Evolutionary conservation across 306 rosid species (phyloP).

Genomic region (Vachellia pachyceras): DNA sequence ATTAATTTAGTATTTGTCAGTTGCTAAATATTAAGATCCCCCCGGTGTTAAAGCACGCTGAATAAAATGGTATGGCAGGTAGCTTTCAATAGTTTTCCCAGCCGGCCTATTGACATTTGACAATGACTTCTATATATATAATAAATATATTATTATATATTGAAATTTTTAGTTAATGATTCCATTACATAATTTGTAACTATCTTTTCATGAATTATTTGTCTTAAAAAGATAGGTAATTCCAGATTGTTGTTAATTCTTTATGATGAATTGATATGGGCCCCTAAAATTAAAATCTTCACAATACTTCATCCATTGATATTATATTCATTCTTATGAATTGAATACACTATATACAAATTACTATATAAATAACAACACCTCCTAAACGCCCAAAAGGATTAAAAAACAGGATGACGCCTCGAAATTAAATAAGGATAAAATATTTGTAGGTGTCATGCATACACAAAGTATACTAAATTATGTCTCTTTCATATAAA

Average conservation of each 20-base stretch:
- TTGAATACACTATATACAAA: neutral
- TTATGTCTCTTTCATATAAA: slow-evolving; percentile 4
- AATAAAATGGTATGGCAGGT: no score
- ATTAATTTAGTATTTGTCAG: no score
- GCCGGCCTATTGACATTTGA: no score
- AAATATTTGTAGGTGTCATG: neutral
- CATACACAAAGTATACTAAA: neutral
- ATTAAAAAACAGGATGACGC: neutral
- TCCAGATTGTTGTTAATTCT: neutral
- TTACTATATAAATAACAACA: neutral
- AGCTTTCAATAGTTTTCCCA: neutral
- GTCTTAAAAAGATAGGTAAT: neutral
- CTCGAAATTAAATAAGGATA: neutral
- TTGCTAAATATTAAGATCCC: no score
- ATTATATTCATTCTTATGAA: neutral
- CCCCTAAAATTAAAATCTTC: neutral
- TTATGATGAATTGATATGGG: neutral
- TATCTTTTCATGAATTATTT: neutral
- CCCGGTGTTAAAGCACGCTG: no score
- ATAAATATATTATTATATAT: neutral
- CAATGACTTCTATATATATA: neutral
- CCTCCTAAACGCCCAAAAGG: neutral
- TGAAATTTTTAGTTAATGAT: neutral
- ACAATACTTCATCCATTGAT: neutral
- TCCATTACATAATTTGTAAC: neutral